Base-by-base conservation (phyloP, 345 rosid genomes). In the Lepidium aucheri region DNA sequence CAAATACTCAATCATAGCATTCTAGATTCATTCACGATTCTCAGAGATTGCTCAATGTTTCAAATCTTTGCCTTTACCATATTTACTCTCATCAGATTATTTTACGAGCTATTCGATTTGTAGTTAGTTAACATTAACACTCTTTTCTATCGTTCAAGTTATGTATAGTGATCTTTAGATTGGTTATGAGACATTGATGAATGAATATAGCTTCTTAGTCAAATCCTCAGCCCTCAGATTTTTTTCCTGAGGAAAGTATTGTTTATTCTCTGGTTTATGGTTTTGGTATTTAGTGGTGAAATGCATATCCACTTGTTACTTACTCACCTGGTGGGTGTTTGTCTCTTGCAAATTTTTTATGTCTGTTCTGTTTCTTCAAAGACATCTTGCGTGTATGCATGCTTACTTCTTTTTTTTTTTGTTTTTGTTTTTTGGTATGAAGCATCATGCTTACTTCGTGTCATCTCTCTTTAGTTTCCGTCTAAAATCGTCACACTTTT, bases 281-380 rank as follows among this genome's bases (percentile, higher is more conserved):
- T 26, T 9, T 60, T n/a, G 26, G 32, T 45, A 2, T 54, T 41
- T 14, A 5, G 34, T 34, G 59, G 36, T 38, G 73, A 72, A 64
- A 71, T 77, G 67, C 69, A 50, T 70, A 59, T 61, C 59, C 78
- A 65, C 69, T 69, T 79, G 79, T 77, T 64, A 60, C 53, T 51
- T 73, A 18, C 28, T 59, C 52, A 28, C 53, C 32, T 24, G 17
- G 24, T 50, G 51, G 13, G 22, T 12, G 30, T 69, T 72, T 80
- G 53, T 65, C 47, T 67, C 3, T 63, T 61, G 49, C 42, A 41
- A 77, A 44, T 74, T 71, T 51, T 20, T 53, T 36, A 13, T 33
- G 51, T 73, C 18, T 52, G 68, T 67, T 53, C 20, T 26, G 46
- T 28, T 20, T 60, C 54, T 60, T 8, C 20, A 38, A 54, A 46